These are phyloP conservation scores for Labyrinthula sp. DNA, from an alignment of 352 stramenopile species.

Conservation along the genomic window DNA sequence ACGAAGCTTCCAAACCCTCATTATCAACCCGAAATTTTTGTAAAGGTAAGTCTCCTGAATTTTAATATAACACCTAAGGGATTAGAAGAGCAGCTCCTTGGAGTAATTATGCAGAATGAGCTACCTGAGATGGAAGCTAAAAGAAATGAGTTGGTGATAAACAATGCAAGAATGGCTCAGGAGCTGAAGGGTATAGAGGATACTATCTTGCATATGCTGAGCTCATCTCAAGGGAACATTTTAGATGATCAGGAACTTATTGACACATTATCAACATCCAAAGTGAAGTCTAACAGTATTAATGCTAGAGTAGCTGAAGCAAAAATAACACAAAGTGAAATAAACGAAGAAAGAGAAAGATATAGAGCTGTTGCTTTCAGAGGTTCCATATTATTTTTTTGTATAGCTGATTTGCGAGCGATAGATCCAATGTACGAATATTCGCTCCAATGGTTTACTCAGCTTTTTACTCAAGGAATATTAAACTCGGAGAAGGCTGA, in stretches of 20 bases:
- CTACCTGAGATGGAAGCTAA: conserved; percentile 69
- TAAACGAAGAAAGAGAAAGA: conserved; percentile 62
- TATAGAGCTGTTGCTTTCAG: conserved; percentile 73
- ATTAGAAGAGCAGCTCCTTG: conserved; percentile 83
- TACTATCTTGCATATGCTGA: conserved; percentile 70
- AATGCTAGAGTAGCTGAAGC: conserved; percentile 76
- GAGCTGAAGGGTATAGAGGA: conserved; percentile 87
- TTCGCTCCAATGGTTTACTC: conserved; percentile 83
- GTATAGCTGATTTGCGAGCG: conserved; percentile 65
- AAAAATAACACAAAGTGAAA: conserved; percentile 69
- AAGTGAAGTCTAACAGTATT: conserved; percentile 80
- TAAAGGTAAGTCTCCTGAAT: conserved; percentile 89
- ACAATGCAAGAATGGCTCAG: conserved; percentile 78
- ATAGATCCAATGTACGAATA: conserved; percentile 94
- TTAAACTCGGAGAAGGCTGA: conserved; percentile 61
- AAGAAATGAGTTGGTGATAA: conserved; percentile 70
- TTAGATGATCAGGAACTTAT: conserved; percentile 81
- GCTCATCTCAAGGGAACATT: conserved; percentile 79
- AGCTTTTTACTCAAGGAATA: conserved; percentile 61
- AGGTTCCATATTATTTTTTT: conserved; percentile 75
- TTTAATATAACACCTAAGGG: conserved; percentile 85
- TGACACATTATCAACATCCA: conserved; percentile 70
- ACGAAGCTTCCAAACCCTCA: conserved; percentile 81
- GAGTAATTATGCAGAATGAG: conserved; percentile 75
- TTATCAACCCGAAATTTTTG: conserved; percentile 74